These are phyloP conservation scores for Cephalotrichum gorgonifer DNA, from an alignment of 2,329 filamentous ascomycete genomes.

Conservation along the genomic window DNA sequence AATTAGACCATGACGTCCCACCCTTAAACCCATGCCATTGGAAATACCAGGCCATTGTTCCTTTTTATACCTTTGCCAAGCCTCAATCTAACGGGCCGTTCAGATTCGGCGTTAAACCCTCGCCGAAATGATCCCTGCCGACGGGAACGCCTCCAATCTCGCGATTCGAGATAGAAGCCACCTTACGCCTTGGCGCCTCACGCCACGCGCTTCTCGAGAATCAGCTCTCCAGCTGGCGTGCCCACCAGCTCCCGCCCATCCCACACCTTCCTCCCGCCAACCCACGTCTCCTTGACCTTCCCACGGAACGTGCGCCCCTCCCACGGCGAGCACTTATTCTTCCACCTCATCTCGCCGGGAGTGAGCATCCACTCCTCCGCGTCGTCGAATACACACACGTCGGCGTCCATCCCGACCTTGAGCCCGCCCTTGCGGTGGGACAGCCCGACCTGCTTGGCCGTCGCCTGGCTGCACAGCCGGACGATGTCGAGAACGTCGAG, in stretches of 20 bases:
- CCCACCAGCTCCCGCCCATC: constrained; percentile 45
- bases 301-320: constrained; percentile 70
- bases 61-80: too few species aligned
- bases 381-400: constrained; percentile 89
- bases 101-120: too few species aligned
- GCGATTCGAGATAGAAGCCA: too few species aligned
- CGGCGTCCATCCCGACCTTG: constrained; percentile 73
- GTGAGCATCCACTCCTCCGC: constrained; percentile 64
- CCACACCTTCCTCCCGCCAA: constrained; percentile 69
- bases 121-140: too few species aligned
- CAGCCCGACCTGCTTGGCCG: constrained; percentile 79
- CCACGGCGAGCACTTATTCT: constrained; percentile 87
- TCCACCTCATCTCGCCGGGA: constrained; percentile 78
- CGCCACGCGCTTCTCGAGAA: constrained; percentile 44
- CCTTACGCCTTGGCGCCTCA: too few species aligned
- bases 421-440: constrained; percentile 73
- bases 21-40: too few species aligned
- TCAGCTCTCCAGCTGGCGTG: constrained; percentile 40
- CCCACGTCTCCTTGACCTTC: constrained; percentile 75
- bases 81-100: too few species aligned
- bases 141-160: too few species aligned
- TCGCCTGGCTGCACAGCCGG: constrained; percentile 75
- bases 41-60: too few species aligned
- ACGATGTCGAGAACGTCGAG: constrained; percentile 65
- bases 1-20: too few species aligned